Conservation (phyloP, 163 green algal genomes). For the Volvox carteri region DNA sequence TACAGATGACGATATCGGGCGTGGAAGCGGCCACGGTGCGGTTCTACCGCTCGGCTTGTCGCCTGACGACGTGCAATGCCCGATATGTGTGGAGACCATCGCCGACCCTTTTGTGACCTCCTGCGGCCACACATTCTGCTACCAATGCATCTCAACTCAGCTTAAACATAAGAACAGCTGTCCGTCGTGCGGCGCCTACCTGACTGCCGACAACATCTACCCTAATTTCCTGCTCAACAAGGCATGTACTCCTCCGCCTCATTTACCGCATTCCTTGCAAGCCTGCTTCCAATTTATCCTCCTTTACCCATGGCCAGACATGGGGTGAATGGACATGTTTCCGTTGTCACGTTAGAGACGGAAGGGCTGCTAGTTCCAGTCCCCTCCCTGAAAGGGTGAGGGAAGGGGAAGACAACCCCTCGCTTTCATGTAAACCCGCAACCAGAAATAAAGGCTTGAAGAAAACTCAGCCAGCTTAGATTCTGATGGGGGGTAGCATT, state of each 20-base stretch:
- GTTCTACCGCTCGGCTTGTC: slow-evolving; percentile 45
- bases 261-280: too few species aligned
- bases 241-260: slow-evolving; percentile 60
- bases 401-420: too few species aligned
- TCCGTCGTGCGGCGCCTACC: slow-evolving; percentile 77
- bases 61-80: slow-evolving; percentile 73
- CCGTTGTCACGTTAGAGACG: too few species aligned
- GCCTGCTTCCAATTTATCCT: too few species aligned
- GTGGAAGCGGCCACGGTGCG: neutral
- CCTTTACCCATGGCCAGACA: too few species aligned
- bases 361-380: too few species aligned
- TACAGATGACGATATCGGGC: slow-evolving; percentile 32
- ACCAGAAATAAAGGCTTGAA: too few species aligned
- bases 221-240: slow-evolving; percentile 90
- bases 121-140: slow-evolving; percentile 92
- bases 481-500: too few species aligned
- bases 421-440: too few species aligned
- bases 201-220: slow-evolving; percentile 82
- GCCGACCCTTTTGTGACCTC: slow-evolving; percentile 86
- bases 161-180: slow-evolving; percentile 78
- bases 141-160: slow-evolving; percentile 83
- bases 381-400: too few species aligned
- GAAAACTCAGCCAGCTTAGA: too few species aligned
- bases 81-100: slow-evolving; percentile 87
- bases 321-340: too few species aligned